These are phyloP conservation scores for Truncatella angustata DNA, from an alignment of 2,329 filamentous ascomycete genomes.

Conservation along the genomic window DNA sequence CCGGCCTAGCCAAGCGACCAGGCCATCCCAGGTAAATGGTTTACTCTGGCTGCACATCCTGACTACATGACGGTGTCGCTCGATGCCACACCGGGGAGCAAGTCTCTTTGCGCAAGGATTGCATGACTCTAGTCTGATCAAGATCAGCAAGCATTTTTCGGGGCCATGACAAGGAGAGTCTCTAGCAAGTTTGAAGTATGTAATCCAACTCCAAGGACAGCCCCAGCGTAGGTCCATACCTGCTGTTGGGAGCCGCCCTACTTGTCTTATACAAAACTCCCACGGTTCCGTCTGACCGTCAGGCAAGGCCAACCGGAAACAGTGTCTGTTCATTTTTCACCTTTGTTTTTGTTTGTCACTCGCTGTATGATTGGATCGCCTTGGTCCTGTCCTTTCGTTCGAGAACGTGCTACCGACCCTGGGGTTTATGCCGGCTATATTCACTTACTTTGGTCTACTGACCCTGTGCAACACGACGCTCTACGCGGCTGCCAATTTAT, in stretches of 20 bases:
- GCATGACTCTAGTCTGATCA: neutral
- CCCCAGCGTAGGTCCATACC: neutral
- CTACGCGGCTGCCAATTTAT: constrained; percentile 25
- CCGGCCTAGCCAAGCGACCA: neutral
- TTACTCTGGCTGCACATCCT: neutral
- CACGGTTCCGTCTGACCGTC: neutral
- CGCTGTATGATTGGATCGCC: constrained; percentile 15
- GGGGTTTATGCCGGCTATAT: constrained; percentile 26
- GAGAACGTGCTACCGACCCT: constrained; percentile 19
- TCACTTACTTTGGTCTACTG: constrained; percentile 16
- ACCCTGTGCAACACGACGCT: constrained; percentile 21
- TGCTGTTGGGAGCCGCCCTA: constrained; percentile 14
- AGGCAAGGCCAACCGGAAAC: neutral
- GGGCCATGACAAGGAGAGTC: neutral
- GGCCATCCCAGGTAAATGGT: neutral
- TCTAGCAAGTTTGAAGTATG: neutral
- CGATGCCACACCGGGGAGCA: neutral
- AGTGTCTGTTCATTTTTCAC: constrained; percentile 5
- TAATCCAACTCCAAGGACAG: neutral
- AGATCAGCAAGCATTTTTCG: neutral
- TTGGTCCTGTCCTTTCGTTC: constrained; percentile 19
- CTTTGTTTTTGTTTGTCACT: constrained; percentile 9
- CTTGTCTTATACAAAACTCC: constrained; percentile 12
- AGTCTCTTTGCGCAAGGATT: neutral
- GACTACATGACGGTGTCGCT: neutral